Evolutionary conservation across 2,329 filamentous ascomycete species (phyloP).

Genomic region (Fusarium xyrophilum): DNA sequence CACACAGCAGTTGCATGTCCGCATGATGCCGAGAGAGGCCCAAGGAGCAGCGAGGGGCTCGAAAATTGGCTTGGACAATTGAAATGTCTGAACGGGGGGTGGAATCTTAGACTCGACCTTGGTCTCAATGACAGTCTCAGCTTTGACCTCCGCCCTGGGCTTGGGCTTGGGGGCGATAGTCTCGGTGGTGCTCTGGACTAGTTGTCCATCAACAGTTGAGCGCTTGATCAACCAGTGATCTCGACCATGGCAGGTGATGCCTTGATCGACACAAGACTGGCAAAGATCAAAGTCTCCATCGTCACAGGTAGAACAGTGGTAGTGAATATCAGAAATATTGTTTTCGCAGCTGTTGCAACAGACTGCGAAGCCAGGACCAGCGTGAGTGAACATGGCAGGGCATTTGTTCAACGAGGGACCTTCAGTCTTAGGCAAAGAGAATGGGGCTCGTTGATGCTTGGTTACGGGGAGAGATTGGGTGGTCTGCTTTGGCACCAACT

Average conservation of each 20-base stretch:
- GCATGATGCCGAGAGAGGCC: conserved; percentile 49
- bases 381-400: conserved; percentile 17
- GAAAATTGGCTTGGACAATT: conserved; percentile 30
- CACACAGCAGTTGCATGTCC: conserved; percentile 74
- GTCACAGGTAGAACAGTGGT: conserved; percentile 93
- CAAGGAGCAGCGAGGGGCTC: conserved; percentile 33
- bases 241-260: conserved; percentile 77
- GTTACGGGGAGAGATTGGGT: neutral
- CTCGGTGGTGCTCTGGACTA: conserved; percentile 87
- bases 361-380: conserved; percentile 69
- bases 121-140: conserved; percentile 30
- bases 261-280: conserved; percentile 75
- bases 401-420: neutral
- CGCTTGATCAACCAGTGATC: conserved; percentile 97
- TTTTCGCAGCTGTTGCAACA: conserved; percentile 92
- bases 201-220: conserved; percentile 75
- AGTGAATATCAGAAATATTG: conserved; percentile 82
- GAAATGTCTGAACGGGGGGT: conserved; percentile 15
- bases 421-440: conserved; percentile 2
- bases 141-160: conserved; percentile 35
- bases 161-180: conserved; percentile 70
- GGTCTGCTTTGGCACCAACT: conserved; percentile 16
- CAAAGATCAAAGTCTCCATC: conserved; percentile 95
- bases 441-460: conserved; percentile 7
- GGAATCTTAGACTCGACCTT: conserved; percentile 36